Conservation (phyloP, 2,329 filamentous ascomycete species). For the Raffaelea arxii region DNA sequence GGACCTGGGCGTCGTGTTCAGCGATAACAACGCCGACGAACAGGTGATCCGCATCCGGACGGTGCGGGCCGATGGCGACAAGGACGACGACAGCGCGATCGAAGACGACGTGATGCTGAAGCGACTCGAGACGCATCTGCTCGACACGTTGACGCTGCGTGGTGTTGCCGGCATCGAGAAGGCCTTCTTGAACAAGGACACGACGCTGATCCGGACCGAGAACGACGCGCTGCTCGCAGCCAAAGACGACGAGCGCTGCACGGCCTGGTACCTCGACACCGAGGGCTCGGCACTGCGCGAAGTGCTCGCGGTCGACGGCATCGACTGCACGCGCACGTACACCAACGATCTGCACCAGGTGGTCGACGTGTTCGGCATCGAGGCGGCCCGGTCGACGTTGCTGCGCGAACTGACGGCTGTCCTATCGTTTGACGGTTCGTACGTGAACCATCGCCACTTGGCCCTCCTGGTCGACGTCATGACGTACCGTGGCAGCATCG, state of each 20-base stretch:
- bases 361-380: constrained; percentile 90
- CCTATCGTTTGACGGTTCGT: constrained; percentile 95
- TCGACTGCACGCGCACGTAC: constrained; percentile 77
- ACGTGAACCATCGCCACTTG: constrained; percentile 97
- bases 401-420: constrained; percentile 86
- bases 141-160: constrained; percentile 83
- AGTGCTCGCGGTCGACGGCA: constrained; percentile 77
- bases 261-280: constrained; percentile 94
- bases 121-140: constrained; percentile 79
- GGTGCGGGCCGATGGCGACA: constrained; percentile 57
- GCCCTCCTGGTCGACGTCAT: constrained; percentile 93
- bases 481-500: constrained; percentile 88
- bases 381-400: constrained; percentile 79
- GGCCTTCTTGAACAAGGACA: constrained; percentile 84
- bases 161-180: constrained; percentile 82
- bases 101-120: constrained; percentile 92
- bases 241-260: constrained; percentile 66
- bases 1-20: constrained; percentile 88
- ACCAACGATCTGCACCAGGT: constrained; percentile 95
- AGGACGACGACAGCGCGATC: constrained; percentile 56
- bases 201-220: constrained; percentile 52
- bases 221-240: constrained; percentile 66
- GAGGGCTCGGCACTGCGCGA: constrained; percentile 79
- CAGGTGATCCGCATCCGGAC: constrained; percentile 90
- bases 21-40: constrained; percentile 94